A percentile compares a stretch with the other conserved stretches of the same genome.
Evolutionary conservation across 2,329 filamentous ascomycete species (phyloP).

Genomic region (Paradendryphiella salina): DNA sequence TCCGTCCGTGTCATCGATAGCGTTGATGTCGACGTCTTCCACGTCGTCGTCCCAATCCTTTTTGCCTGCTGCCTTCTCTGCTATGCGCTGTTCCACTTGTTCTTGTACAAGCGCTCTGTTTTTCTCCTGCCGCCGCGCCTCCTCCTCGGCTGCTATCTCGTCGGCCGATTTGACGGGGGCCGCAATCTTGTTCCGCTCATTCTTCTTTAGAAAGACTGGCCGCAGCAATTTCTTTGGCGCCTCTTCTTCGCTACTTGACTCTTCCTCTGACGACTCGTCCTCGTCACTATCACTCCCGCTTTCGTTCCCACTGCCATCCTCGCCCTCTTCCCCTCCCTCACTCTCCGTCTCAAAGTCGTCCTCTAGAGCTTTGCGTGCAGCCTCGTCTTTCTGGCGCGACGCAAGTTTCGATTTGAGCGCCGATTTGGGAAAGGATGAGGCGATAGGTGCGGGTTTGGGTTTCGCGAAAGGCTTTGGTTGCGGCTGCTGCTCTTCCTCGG

Average conservation of each 20-base stretch:
- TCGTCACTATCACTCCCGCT: slow-evolving; percentile 31
- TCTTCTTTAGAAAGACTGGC: slow-evolving; percentile 70
- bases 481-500: slow-evolving; percentile 58
- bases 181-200: slow-evolving; percentile 55
- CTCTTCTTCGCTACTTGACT: slow-evolving; percentile 63
- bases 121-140: slow-evolving; percentile 66
- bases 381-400: slow-evolving; percentile 41
- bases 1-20: slow-evolving; percentile 87
- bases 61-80: slow-evolving; percentile 72
- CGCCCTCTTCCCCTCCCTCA: slow-evolving; percentile 37
- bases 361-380: slow-evolving; percentile 45
- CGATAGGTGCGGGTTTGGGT: slow-evolving; percentile 46
- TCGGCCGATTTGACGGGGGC: slow-evolving; percentile 44
- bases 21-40: slow-evolving; percentile 67
- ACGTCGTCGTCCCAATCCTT: slow-evolving; percentile 80
- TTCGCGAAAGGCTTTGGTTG: slow-evolving; percentile 40
- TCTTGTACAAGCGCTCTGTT: slow-evolving; percentile 83
- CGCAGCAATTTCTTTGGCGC: slow-evolving; percentile 60
- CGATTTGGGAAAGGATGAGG: slow-evolving; percentile 54
- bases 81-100: slow-evolving; percentile 80
- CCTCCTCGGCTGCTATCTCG: slow-evolving; percentile 53
- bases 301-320: slow-evolving; percentile 24
- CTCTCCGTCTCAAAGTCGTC: slow-evolving; percentile 65
- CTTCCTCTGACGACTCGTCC: slow-evolving; percentile 51
- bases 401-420: slow-evolving; percentile 50